Percentiles rank a stretch among this genome's conserved stretches.
phyloP scores from a whole-genome alignment of 2,329 filamentous ascomycete genomes.

The Exophiala sp. region DNA sequence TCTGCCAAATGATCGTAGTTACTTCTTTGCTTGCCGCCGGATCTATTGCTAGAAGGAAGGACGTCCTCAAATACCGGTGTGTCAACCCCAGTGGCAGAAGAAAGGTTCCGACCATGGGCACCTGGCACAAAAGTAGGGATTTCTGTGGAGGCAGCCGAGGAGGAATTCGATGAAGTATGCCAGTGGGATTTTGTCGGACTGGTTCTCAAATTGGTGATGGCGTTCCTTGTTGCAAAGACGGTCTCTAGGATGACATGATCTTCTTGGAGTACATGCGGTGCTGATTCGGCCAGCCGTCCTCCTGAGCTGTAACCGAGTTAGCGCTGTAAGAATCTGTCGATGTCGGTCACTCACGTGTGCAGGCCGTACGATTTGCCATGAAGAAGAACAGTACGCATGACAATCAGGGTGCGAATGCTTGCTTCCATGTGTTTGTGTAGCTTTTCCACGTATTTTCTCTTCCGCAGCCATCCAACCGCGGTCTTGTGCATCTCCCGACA shows the following conservation, averaged over 20 bases:
- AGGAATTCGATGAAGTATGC: conserved; percentile 9
- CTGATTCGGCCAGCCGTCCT: conserved; percentile 22
- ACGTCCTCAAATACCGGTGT: conserved; percentile 21
- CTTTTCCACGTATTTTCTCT: conserved; percentile 24
- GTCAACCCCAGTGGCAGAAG: conserved; percentile 24
- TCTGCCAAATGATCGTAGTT: conserved; percentile 8
- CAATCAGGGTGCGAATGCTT: conserved; percentile 27
- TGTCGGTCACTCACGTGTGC: conserved; percentile 19
- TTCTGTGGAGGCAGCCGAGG: conserved; percentile 3
- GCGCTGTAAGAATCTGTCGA: not conserved
- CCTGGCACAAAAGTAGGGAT: conserved; percentile 18
- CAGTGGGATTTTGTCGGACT: conserved; percentile 13
- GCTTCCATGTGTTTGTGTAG: conserved; percentile 29
- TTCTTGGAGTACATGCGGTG: conserved; percentile 25
- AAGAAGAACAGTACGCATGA: conserved; percentile 29
- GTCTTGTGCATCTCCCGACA: conserved; percentile 25
- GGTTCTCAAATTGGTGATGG: conserved; percentile 23
- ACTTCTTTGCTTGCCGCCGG: conserved; percentile 3
- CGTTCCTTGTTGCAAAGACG: conserved; percentile 25
- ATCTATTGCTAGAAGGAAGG: conserved; percentile 9
- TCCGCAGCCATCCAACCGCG: conserved; percentile 25
- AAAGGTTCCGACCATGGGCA: conserved; percentile 24
- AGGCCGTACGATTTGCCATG: conserved; percentile 28
- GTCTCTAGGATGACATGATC: conserved; percentile 27
- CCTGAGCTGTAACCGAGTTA: conserved; percentile 16